Percentiles rank a stretch among this genome's conserved stretches.
These are phyloP conservation scores for Clohesyomyces aquaticus DNA, from an alignment of 495 filamentous ascomycete species.

Conservation along the genomic window DNA sequence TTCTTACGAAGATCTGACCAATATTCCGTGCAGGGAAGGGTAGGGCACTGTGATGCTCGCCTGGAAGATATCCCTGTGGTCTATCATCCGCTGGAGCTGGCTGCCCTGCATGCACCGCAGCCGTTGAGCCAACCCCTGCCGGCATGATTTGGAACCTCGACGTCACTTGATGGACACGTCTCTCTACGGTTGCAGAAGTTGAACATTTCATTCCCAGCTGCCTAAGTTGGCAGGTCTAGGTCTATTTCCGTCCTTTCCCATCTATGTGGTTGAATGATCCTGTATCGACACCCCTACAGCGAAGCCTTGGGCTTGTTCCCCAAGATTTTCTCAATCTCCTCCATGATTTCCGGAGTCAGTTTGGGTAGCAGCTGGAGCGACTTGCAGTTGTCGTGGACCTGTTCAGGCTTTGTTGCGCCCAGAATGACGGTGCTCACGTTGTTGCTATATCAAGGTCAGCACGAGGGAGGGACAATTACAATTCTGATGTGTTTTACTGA, in stretches of 20 bases:
- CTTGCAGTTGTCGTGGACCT: slow-evolving; percentile 51
- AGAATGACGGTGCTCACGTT: slow-evolving; percentile 52
- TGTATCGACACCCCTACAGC: slow-evolving; percentile 9
- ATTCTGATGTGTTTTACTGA: slow-evolving; percentile 12
- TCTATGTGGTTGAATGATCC: background rate
- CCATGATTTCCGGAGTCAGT: slow-evolving; percentile 50
- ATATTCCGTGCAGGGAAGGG: background rate
- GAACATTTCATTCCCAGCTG: too few relatives aligned
- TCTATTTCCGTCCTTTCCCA: too few relatives aligned
- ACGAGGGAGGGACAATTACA: background rate
- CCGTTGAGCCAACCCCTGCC: background rate
- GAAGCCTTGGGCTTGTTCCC: slow-evolving; percentile 47
- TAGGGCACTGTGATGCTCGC: background rate
- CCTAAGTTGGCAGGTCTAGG: background rate
- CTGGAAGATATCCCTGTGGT: background rate
- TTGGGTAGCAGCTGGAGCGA: slow-evolving; percentile 46
- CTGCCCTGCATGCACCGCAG: background rate
- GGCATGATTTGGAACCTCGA: slow-evolving; percentile 27
- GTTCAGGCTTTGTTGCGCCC: slow-evolving; percentile 47
- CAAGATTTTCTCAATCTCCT: slow-evolving; percentile 50
- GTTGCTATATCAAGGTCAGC: slow-evolving; percentile 17
- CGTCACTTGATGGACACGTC: slow-evolving; percentile 27
- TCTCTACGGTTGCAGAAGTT: background rate
- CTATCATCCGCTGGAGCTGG: background rate
- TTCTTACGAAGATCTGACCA: background rate